Base-by-base conservation (phyloP, 805 yeast genomes). In the Hyphopichia homilentoma region DNA sequence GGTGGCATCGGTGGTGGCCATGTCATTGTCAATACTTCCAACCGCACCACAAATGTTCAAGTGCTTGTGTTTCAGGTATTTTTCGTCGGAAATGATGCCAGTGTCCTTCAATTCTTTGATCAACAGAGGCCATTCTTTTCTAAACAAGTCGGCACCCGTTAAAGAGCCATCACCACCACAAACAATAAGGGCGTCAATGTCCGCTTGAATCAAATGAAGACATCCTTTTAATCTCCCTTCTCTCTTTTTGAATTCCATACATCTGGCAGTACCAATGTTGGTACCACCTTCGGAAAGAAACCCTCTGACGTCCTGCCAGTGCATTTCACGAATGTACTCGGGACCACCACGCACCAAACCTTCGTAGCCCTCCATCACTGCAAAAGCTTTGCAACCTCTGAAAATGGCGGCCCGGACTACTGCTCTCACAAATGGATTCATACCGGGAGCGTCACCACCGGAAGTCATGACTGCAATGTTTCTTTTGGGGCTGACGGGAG, bases 131-230 rank as follows among this genome's bases (percentile, higher is more conserved):
- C 98, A 93, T 60, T 93, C 98, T 20, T 77, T 59, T 57, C 98
- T 78, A 71, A 93, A 88, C 44, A 84, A 64, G 59, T 93, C 97
- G 9, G 98, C 98, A 52, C 98, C 98, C 1, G 98, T 93, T 41
- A 93, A 71, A 1, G 97, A 89, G 32, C 98, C 98, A 60, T 93
- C 98, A 67, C 98, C 98, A 52, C 98, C 98, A 65, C 96, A 86
- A 11, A 93, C 97, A 40, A 93, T 80, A 38, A 93, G 70, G 2
- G 96, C 97, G 53, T 93, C 97, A 42, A 93, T 89, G 40, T 97
- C 97, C 50, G 80, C 77, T 9, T 70, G 66, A 47, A 93, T 81
- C 78, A 93, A 71, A 56, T 93, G 83, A 52, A 79, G 78, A 38
- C 95, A 93, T 15, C 88, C 96, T 34, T 61, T 62, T 41, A 85